Conservation (phyloP, 192 early-diverging fungal species). For the Entomortierella lignicola region DNA sequence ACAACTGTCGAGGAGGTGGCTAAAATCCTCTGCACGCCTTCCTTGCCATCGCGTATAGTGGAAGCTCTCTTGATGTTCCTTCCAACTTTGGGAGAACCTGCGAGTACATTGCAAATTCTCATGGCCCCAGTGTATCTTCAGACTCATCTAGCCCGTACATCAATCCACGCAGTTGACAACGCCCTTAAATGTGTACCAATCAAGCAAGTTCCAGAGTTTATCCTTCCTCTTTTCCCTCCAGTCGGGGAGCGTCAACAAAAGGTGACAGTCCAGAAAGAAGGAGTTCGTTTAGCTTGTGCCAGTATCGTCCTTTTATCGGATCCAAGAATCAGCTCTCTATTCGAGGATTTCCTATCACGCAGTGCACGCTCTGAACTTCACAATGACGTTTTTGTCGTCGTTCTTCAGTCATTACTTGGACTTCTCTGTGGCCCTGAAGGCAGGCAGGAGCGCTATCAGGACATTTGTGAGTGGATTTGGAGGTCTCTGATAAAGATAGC, state of each 20-base stretch:
- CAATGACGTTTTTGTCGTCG: constrained; percentile 26
- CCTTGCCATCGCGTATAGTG: constrained; percentile 34
- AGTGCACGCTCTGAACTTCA: constrained; percentile 3
- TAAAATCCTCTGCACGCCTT: constrained; percentile 28
- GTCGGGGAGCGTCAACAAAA: constrained; percentile 27
- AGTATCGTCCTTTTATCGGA: constrained; percentile 22
- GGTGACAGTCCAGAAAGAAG: constrained; percentile 52
- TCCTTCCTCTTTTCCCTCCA: constrained; percentile 36
- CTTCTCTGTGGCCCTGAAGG: constrained; percentile 25
- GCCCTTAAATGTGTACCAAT: constrained; percentile 36
- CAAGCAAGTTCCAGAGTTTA: constrained; percentile 24
- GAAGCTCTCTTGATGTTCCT: constrained; percentile 44
- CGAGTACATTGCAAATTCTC: constrained; percentile 23
- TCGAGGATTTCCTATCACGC: constrained; percentile 30
- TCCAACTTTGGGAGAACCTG: constrained; percentile 38
- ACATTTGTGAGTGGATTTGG: constrained; percentile 29
- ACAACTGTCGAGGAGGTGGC: constrained; percentile 46
- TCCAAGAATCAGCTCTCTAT: constrained; percentile 10
- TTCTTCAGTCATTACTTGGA: constrained; percentile 29
- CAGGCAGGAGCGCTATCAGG: constrained; percentile 24
- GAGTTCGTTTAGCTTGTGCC: constrained; percentile 28
- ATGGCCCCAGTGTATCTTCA: constrained; percentile 45
- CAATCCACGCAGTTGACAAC: constrained; percentile 51
- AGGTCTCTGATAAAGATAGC: constrained; percentile 3
- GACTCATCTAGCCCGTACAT: constrained; percentile 39